Evolutionary conservation across 2,329 filamentous ascomycete species (phyloP), one percentile per base, ranked within the genome.

Genomic region (Chaetothyriales sp.): DNA sequence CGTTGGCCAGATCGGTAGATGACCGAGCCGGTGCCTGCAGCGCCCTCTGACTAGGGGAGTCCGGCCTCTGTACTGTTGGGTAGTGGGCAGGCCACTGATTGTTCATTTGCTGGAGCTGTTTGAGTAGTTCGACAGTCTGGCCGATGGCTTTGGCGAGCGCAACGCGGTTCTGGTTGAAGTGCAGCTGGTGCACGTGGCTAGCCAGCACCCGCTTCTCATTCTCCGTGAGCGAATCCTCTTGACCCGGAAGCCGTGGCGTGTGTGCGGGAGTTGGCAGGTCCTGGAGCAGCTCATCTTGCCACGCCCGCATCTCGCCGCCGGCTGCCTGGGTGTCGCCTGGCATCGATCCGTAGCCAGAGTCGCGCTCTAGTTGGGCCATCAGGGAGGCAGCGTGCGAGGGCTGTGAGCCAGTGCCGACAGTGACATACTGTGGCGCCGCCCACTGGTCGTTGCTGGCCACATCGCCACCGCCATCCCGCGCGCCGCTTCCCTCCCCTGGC

Each of bases 51-150:
- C 55, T 28, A 12, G 64, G 62, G 4, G 61, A 58, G 49, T 78
- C 74, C 32, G 78, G 32, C 56, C 80, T 74, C 63, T 87, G 81
- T 2, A 90, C 81, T 1, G 89, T 86, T 49, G 92, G 92, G 65
- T 98, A 98, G 64, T 93, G 86, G 28, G 89, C 90, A 1, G 92
- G 92, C 92, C 92, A 96, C 62, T 81, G 78, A 12, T 83, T 72
- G 63, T 98, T 98, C 76, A 86, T 92, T 55, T 89, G 77, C 66
- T 94, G 89, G 51, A 98, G 76, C 53, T 79, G 80, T 65, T 84
- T 83, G 57, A 98, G 70, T 1, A 87, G 79, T 53, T 95, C 87
- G 52, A 95, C 79, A 7, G 89, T 90, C 59, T 81, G 80, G 62
- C 82, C 85, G 63, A 98, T 95, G 12, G 88, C 84, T 53, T 89